These are phyloP conservation scores for Pestalotiopsis fici DNA, from an alignment of 2,329 filamentous ascomycete genomes.

Conservation along the genomic window DNA sequence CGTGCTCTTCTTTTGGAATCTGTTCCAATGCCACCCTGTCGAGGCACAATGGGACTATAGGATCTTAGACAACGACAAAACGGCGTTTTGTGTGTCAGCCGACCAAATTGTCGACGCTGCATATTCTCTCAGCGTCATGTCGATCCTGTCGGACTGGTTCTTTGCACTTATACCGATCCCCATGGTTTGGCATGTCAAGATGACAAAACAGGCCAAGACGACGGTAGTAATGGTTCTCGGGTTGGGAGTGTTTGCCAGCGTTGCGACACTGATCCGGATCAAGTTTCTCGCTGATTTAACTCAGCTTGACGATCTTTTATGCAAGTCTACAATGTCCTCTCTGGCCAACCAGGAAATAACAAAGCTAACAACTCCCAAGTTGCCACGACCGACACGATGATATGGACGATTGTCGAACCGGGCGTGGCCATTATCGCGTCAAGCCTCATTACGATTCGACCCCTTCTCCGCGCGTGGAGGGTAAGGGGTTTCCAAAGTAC, in stretches of 20 bases:
- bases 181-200: slow-evolving; percentile 56
- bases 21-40: slow-evolving; percentile 47
- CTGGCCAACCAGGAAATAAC: not conserved
- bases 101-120: slow-evolving; percentile 47
- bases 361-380: slow-evolving; percentile 29
- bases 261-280: slow-evolving; percentile 55
- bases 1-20: slow-evolving; percentile 52
- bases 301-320: slow-evolving; percentile 46
- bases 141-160: slow-evolving; percentile 54
- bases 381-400: slow-evolving; percentile 51
- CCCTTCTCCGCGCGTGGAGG: slow-evolving; percentile 49
- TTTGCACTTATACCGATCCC: slow-evolving; percentile 55
- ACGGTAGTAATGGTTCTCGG: slow-evolving; percentile 51
- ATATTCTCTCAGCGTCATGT: slow-evolving; percentile 54
- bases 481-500: slow-evolving; percentile 48
- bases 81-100: slow-evolving; percentile 42
- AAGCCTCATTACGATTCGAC: slow-evolving; percentile 55
- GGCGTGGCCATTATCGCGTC: slow-evolving; percentile 56
- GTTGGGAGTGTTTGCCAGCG: slow-evolving; percentile 54
- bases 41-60: slow-evolving; percentile 55
- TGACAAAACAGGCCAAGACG: slow-evolving; percentile 52
- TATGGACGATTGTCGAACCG: slow-evolving; percentile 60
- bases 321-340: slow-evolving; percentile 32
- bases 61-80: slow-evolving; percentile 32
- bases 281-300: slow-evolving; percentile 47